phyloP scores from a whole-genome alignment of 495 filamentous ascomycete species.

The Aspergillus wentii region DNA sequence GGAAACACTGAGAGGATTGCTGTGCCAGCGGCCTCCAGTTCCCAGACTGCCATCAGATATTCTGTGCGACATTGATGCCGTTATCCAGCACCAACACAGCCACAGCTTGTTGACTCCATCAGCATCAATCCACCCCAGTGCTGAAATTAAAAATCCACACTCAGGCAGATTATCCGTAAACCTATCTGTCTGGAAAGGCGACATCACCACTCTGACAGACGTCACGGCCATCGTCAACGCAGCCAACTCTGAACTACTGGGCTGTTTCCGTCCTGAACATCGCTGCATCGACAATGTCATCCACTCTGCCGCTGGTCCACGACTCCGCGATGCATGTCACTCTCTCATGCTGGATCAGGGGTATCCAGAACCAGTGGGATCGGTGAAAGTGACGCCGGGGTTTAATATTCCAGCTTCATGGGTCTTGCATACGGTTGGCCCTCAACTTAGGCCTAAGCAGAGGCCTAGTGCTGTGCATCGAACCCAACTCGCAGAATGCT shows the following conservation, averaged over 20 bases:
- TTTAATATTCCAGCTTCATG: constrained; percentile 14
- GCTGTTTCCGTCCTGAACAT: constrained; percentile 19
- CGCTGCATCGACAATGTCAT: constrained; percentile 27
- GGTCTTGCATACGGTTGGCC: constrained; percentile 21
- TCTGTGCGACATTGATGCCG: constrained; percentile 11
- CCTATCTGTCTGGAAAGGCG: constrained; percentile 19
- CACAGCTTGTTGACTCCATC: constrained; percentile 13
- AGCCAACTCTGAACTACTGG: constrained; percentile 15
- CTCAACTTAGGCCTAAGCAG: constrained; percentile 10
- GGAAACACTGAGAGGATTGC: constrained; percentile 6
- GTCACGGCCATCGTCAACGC: constrained; percentile 23
- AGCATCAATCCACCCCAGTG: constrained; percentile 2
- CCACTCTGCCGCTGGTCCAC: constrained; percentile 19
- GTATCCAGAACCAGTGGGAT: constrained; percentile 10
- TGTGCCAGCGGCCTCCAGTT: constrained; percentile 10
- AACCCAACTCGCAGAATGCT: constrained; percentile 13
- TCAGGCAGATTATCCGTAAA: too few relatives aligned
- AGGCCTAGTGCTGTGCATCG: not conserved
- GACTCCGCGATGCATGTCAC: constrained; percentile 17
- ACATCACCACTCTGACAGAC: constrained; percentile 18
- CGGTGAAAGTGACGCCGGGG: constrained; percentile 15
- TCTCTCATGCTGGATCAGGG: constrained; percentile 10
- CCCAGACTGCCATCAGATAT: constrained; percentile 3
- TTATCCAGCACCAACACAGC: constrained; percentile 11
- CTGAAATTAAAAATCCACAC: not conserved